Evolutionary conservation across 805 yeast species (phyloP), one percentile per base, ranked within the genome.

Genomic region (Metschnikowia colocasiae): DNA sequence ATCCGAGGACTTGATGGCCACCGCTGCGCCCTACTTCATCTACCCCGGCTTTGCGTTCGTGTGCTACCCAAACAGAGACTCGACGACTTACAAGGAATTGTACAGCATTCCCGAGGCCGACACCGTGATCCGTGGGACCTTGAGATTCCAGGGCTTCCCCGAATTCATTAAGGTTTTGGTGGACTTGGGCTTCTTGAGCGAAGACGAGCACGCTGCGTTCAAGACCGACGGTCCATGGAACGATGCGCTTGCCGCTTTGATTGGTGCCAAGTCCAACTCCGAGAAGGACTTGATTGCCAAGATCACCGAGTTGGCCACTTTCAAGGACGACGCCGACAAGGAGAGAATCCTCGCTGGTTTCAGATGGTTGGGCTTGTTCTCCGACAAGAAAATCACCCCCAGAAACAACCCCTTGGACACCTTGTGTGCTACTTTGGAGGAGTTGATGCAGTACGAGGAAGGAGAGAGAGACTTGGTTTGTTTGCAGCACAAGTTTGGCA

Each of bases 61-160:
- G 48, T 83, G 90, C 63, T 94, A 94, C 74, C 98, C 99, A 62
- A 94, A 94, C 83, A 87, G 99, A 78, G 99, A 94, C 73, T 91
- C 97, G 34, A 89, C 97, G 51, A 80, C 85, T 48, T 94, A 88
- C 80, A 87, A 82, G 76, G 95, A 91, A 69, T 81, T 91, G 58
- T 94, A 94, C 73, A 70, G 80, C 63, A 94, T 94, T 53, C 99
- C 99, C 57, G 99, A 94, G 77, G 98, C 98, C 57, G 89, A 94
- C 64, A 89, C 96, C 50, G 89, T 92, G 53, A 80, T 94, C 63
- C 87, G 99, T 77, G 99, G 99, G 65, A 94, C 99, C 54, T 79
- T 94, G 66, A 83, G 99, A 76, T 94, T 79, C 82, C 97, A 90
- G 75, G 99, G 99, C 43, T 94, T 94, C 92, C 97, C 98, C 51